Conservation (phyloP, 1,284 basidiomycete species). For the Cutaneotrichosporon mucoides region DNA sequence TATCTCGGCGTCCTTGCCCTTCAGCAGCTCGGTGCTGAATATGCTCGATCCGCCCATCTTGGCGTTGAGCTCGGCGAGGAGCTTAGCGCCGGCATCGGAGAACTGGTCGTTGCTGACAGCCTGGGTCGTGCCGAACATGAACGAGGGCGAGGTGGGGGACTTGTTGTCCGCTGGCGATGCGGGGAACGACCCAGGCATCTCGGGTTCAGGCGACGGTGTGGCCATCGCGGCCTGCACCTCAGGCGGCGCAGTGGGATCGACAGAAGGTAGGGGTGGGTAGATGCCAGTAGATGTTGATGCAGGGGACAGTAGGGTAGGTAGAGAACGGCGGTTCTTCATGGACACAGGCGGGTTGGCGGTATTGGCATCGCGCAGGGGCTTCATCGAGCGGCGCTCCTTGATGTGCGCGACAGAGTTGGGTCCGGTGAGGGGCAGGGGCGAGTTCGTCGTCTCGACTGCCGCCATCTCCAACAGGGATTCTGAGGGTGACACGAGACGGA, state of each 20-base stretch:
- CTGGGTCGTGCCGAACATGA: slow-evolving; percentile 29
- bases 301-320: slow-evolving; percentile 29
- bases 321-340: slow-evolving; percentile 27
- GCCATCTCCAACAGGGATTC: slow-evolving; percentile 1
- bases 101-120: slow-evolving; percentile 33
- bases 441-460: neutral
- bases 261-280: neutral
- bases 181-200: slow-evolving; percentile 13
- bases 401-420: slow-evolving; percentile 23
- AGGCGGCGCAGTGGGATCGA: neutral
- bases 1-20: slow-evolving; percentile 40
- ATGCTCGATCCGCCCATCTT: slow-evolving; percentile 25
- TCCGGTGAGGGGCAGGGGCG: slow-evolving; percentile 34
- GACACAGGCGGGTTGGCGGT: neutral
- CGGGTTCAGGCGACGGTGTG: neutral
- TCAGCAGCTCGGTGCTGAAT: slow-evolving; percentile 38
- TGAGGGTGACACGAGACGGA: slow-evolving; percentile 36
- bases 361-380: slow-evolving; percentile 17
- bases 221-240: slow-evolving; percentile 2
- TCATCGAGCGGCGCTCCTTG: slow-evolving; percentile 35
- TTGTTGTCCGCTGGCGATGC: neutral
- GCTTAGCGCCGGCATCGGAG: slow-evolving; percentile 30
- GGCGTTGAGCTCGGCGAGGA: slow-evolving; percentile 42
- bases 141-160: slow-evolving; percentile 6
- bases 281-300: neutral